Percentiles rank a stretch among this genome's conserved stretches.
phyloP scores from a whole-genome alignment of 768 basidiomycete genomes.

The Suillus plorans region DNA sequence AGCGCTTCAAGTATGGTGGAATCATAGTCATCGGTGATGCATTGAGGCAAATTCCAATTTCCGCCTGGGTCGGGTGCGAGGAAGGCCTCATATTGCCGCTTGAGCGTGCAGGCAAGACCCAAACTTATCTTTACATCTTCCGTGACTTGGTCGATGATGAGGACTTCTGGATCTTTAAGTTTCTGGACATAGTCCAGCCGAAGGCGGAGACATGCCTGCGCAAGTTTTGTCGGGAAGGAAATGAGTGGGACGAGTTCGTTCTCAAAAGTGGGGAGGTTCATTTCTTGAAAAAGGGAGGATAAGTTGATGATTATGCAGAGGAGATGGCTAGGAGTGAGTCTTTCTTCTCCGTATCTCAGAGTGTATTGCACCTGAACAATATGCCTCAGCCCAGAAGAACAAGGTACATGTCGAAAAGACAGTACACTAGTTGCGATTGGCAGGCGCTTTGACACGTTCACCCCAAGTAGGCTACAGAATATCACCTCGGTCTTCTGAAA shows the following conservation, averaged over 20 bases:
- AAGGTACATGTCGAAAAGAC: slow-evolving; percentile 52
- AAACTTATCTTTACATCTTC: slow-evolving; percentile 91
- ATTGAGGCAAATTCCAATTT: slow-evolving; percentile 86
- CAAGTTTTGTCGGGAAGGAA: slow-evolving; percentile 94
- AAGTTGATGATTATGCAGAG: slow-evolving; percentile 67
- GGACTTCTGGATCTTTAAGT: slow-evolving; percentile 81
- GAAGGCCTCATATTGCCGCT: slow-evolving; percentile 92
- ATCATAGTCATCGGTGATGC: slow-evolving; percentile 91
- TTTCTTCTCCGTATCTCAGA: not conserved
- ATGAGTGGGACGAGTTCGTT: slow-evolving; percentile 87
- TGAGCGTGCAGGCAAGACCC: slow-evolving; percentile 91
- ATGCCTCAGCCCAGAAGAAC: slow-evolving; percentile 82
- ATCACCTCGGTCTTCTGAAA: slow-evolving; percentile 90
- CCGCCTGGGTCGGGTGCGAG: slow-evolving; percentile 82
- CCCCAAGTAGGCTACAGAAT: slow-evolving; percentile 76
- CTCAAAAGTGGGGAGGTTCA: slow-evolving; percentile 92
- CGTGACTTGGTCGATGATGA: slow-evolving; percentile 92
- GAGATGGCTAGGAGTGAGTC: slow-evolving; percentile 95
- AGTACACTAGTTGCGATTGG: slow-evolving; percentile 4
- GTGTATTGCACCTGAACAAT: slow-evolving; percentile 4
- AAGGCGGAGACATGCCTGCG: slow-evolving; percentile 87
- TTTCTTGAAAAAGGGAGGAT: slow-evolving; percentile 70
- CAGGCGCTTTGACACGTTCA: slow-evolving; percentile 12
- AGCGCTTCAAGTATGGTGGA: slow-evolving; percentile 83
- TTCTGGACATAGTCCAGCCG: slow-evolving; percentile 88